Base-by-base conservation (phyloP, 2,329 filamentous ascomycete genomes). In the Stylonectria norvegica region DNA sequence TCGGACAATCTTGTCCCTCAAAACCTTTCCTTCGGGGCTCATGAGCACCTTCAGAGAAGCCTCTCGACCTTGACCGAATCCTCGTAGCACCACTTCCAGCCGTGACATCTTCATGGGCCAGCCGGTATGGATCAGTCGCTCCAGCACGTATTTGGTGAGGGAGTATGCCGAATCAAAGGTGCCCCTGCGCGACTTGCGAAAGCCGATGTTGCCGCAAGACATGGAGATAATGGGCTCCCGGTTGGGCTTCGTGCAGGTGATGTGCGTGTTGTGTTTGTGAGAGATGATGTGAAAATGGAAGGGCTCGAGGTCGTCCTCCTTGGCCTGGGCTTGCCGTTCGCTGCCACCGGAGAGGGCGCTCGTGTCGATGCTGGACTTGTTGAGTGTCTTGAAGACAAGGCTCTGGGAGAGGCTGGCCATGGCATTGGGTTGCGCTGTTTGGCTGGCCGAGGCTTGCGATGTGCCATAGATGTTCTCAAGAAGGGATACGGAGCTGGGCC, bases 151-250 rank as follows among this genome's bases (percentile, higher is more conserved):
- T 14, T 86, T 83, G 5, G 85, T 81, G 34, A 98, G 71, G 63
- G 97, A 94, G 68, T 95, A 96, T 3, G 85, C 91, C 14, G 91
- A 85, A 67, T 98, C 93, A 69, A 93, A 98, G 42, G 81, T 78
- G 47, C 86, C 83, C 50, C 93, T 80, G 35, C 83, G 80, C 14
- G 80, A 73, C 69, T 97, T 94, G 57, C 76, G 78, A 70, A 96
- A 96, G n/a, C 91, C 91, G 44, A 98, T 80, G 59, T 95, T 89
- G 34, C 93, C 93, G 43, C 83, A 79, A 2, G 86, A 86, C 54
- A 95, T 67, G 10, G 84, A 89, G 49, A 98, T 73, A 50, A 97
- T 78, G 19, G 88, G 79, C 49, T 88, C 79, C 34, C 85, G 77
- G 62, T 89, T 83, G 19, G 93, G 90, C 58, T 84, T 83, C 16